phyloP scores from a whole-genome alignment of 1,284 basidiomycete species.

The Macrocybe sp. region DNA sequence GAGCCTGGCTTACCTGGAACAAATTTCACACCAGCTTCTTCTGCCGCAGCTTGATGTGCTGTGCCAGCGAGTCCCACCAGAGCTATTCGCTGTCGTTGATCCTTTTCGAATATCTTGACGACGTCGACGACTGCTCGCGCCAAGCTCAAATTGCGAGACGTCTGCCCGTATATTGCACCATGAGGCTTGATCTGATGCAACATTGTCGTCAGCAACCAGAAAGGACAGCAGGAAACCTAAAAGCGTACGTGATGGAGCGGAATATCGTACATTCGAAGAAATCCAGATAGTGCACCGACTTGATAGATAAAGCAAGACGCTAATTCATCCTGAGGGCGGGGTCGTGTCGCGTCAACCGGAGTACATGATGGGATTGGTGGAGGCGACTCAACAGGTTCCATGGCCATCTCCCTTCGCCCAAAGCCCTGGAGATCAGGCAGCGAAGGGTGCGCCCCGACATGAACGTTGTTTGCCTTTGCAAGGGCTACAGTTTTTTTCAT shows the following conservation, averaged over 20 bases:
- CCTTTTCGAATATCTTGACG: slow-evolving; percentile 37
- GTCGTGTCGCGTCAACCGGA: background rate
- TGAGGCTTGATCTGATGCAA: slow-evolving; percentile 44
- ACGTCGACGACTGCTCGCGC: slow-evolving; percentile 48
- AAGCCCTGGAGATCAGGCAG: slow-evolving; percentile 62
- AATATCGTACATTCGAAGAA: slow-evolving; percentile 45
- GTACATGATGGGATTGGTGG: background rate
- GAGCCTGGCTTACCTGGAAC: slow-evolving; percentile 41
- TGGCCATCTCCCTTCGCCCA: slow-evolving; percentile 56
- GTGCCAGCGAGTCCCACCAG: slow-evolving; percentile 60
- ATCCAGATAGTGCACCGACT: slow-evolving; percentile 54
- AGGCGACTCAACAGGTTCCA: slow-evolving; percentile 42
- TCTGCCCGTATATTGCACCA: slow-evolving; percentile 55
- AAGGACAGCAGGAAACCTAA: background rate
- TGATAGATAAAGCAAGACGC: slow-evolving; percentile 56
- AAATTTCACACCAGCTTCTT: slow-evolving; percentile 48
- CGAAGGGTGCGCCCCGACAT: slow-evolving; percentile 57
- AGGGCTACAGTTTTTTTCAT: slow-evolving; percentile 56
- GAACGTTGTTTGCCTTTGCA: slow-evolving; percentile 47
- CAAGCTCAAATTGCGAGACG: slow-evolving; percentile 44
- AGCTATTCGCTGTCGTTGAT: slow-evolving; percentile 29
- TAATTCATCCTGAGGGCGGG: slow-evolving; percentile 41
- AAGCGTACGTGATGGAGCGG: slow-evolving; percentile 40
- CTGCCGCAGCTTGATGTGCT: slow-evolving; percentile 48
- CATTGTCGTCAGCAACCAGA: background rate